Conservation (phyloP, 2,329 filamentous ascomycete genomes). For the Sphaceloma murrayae region DNA sequence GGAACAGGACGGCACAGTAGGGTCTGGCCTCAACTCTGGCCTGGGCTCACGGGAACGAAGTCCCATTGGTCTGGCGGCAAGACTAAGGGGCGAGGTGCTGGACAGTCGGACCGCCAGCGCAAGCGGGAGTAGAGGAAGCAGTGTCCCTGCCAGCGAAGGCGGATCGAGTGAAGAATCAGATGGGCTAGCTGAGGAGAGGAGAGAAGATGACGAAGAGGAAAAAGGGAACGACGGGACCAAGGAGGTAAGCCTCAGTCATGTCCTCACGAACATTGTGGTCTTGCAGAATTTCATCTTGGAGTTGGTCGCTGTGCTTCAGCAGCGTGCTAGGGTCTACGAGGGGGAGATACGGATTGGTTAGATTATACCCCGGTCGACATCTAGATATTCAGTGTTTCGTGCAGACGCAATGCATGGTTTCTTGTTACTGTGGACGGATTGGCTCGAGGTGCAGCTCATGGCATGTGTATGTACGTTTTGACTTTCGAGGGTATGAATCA, state of each 20-base stretch:
- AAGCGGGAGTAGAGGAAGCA: slow-evolving; percentile 2
- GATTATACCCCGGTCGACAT: too few relatives aligned
- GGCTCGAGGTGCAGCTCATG: too few relatives aligned
- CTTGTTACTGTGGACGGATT: too few relatives aligned
- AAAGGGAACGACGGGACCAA: slow-evolving; percentile 26
- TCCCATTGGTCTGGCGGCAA: slow-evolving; percentile 9
- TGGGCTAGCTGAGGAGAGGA: not conserved
- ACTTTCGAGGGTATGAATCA: too few relatives aligned
- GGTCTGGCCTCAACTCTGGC: slow-evolving; percentile 1
- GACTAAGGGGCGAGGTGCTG: slow-evolving; percentile 24
- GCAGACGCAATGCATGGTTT: too few relatives aligned
- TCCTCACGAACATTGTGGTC: slow-evolving; percentile 43
- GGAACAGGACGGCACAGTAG: not conserved
- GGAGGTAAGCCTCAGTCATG: slow-evolving; percentile 39
- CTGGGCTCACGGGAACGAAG: not conserved
- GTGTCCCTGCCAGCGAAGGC: not conserved
- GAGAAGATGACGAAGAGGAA: slow-evolving; percentile 18
- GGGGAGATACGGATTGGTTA: slow-evolving; percentile 34
- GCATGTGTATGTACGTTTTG: too few relatives aligned
- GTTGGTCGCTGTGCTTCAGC: slow-evolving; percentile 40
- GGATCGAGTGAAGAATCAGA: slow-evolving; percentile 2
- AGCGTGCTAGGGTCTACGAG: slow-evolving; percentile 39
- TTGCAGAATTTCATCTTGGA: slow-evolving; percentile 44
- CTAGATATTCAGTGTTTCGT: not conserved
- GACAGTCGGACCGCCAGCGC: slow-evolving; percentile 26